phyloP scores from a whole-genome alignment of 768 basidiomycete species.

The Hydnomerulius pinastri region DNA sequence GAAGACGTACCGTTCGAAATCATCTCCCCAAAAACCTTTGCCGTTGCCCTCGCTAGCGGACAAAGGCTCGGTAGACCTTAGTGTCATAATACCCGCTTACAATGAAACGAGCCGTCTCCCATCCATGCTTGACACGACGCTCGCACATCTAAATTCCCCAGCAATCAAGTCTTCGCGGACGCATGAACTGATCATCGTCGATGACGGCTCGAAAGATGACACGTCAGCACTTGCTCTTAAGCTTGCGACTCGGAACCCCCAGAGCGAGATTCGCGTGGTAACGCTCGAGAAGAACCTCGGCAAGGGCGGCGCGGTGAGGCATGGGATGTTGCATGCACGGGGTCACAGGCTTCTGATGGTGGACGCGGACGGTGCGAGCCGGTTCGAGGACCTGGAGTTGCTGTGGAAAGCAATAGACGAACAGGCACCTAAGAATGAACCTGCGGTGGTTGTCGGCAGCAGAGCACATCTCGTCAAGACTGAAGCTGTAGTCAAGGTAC shows the following conservation, averaged over 20 bases:
- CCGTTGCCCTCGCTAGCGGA: slow-evolving; percentile 60
- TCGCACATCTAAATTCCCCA: slow-evolving; percentile 59
- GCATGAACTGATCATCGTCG: slow-evolving; percentile 84
- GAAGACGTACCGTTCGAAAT: slow-evolving; percentile 61
- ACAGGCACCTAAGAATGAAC: slow-evolving; percentile 48
- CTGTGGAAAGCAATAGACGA: slow-evolving; percentile 76
- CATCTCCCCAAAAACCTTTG: slow-evolving; percentile 53
- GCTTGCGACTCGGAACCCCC: slow-evolving; percentile 57
- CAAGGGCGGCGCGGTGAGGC: slow-evolving; percentile 91
- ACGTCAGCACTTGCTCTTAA: slow-evolving; percentile 67
- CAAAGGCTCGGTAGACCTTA: slow-evolving; percentile 64
- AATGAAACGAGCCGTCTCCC: slow-evolving; percentile 88
- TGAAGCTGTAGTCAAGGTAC: slow-evolving; percentile 90
- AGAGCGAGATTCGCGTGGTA: slow-evolving; percentile 73
- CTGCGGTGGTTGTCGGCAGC: slow-evolving; percentile 81
- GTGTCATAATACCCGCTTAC: slow-evolving; percentile 88
- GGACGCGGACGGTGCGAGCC: slow-evolving; percentile 92
- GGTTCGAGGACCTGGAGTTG: slow-evolving; percentile 80
- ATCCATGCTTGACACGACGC: slow-evolving; percentile 75
- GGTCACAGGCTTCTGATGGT: slow-evolving; percentile 85
- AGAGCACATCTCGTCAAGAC: slow-evolving; percentile 91
- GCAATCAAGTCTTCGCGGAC: slow-evolving; percentile 44
- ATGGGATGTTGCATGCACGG: slow-evolving; percentile 83
- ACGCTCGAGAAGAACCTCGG: slow-evolving; percentile 79
- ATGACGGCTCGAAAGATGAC: slow-evolving; percentile 84